Evolutionary conservation across 139 green algal genomes (phyloP).

Genomic region (Klebsormidium nitens): DNA sequence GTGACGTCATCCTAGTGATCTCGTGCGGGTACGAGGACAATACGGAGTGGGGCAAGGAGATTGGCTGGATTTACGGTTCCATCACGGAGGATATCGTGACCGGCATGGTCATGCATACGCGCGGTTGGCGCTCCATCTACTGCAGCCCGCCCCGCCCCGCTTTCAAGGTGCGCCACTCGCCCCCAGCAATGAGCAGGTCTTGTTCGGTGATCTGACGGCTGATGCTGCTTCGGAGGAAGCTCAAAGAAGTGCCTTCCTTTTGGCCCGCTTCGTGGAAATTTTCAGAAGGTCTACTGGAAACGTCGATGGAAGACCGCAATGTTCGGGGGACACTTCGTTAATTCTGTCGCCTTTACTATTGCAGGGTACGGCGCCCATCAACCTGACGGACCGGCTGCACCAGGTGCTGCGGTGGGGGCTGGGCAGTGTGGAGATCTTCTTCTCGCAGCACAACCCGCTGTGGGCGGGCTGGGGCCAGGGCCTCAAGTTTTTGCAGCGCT

Average conservation of each 20-base stretch:
- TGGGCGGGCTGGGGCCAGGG: slow-evolving; percentile 14
- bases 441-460: slow-evolving; percentile 31
- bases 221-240: too few relatives aligned
- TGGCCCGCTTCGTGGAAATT: too few relatives aligned
- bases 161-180: slow-evolving; percentile 26
- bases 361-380: slow-evolving; percentile 38
- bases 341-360: too few relatives aligned
- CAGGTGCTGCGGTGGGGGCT: slow-evolving; percentile 41
- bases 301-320: too few relatives aligned
- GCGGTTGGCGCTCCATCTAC: slow-evolving; percentile 29
- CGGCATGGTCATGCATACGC: slow-evolving; percentile 31
- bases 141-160: slow-evolving; percentile 10
- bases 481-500: slow-evolving; percentile 36
- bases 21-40: slow-evolving; percentile 26
- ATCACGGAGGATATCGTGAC: slow-evolving; percentile 41
- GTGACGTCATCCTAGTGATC: slow-evolving; percentile 31
- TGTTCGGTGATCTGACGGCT: too few relatives aligned
- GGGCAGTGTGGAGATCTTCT: slow-evolving; percentile 41
- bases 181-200: neutral
- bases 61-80: slow-evolving; percentile 38
- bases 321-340: too few relatives aligned
- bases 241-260: too few relatives aligned
- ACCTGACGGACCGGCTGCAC: slow-evolving; percentile 39
- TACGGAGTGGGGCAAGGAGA: slow-evolving; percentile 25
- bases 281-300: too few relatives aligned